Base-by-base conservation (phyloP, 2,329 filamentous ascomycete species). In the Aureobasidium subglaciale region DNA sequence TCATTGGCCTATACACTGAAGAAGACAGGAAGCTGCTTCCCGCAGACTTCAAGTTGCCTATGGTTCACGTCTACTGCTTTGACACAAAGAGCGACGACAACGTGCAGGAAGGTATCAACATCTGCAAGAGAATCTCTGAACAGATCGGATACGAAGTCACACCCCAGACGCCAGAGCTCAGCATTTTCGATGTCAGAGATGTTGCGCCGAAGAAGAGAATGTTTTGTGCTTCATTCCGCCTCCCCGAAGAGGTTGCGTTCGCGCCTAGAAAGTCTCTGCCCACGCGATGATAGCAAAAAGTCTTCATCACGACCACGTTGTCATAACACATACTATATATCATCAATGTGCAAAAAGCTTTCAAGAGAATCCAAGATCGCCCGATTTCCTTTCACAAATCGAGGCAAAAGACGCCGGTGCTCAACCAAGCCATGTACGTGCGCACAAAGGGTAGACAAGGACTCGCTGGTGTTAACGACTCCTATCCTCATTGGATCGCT, bases 1-100 rank as follows among this genome's bases (percentile, higher is more conserved):
- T 90, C 76, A 81, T 84, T 18, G 92, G 93, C 4, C 71, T 96
- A 15, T 97, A 96, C 68, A 73, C 80, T 3, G 45, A 61, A 4
- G 55, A 60, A 37, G 60, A 65, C 16, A 61, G 59, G 9, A 50
- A 62, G 25, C 43, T 59, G 9, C 60, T 66, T 0, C 63, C 61
- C 5, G 46, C 58, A 24, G 59, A 63, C 15, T 53, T 71, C 38
- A 1, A 77, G 59, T 75, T 97, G 45, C 93, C 93, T 0, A 79
- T 95, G 72, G 78, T 97, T 11, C 93, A 99, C 69, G 87, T 88
- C n/a, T 90, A 99, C 74, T 96, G 90, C 74, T 99, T 99, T 73
- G 87, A 86, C 22, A 84, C 85, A 38, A 92, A 95, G 73, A 84
- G 80, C 48, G 86, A 89, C 32, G 84, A 90, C 63, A 87, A 90